These are phyloP conservation scores for Parastagonospora nodorum DNA, from an alignment of 2,329 filamentous ascomycete genomes.

Conservation along the genomic window DNA sequence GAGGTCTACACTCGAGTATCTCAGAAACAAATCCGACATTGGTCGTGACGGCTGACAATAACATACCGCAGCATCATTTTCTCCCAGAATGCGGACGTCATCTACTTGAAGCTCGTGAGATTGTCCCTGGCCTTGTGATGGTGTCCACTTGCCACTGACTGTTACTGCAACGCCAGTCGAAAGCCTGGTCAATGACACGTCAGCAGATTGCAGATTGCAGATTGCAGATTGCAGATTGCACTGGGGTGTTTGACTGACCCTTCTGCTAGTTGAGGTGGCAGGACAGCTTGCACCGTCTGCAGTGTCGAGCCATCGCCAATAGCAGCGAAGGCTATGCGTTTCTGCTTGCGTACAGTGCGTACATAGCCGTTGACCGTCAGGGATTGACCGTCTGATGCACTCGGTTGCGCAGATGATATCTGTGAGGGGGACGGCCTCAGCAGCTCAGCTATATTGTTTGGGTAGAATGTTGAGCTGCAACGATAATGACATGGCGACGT, in stretches of 20 bases:
- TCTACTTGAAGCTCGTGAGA: slow-evolving; percentile 80
- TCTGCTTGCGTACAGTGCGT: slow-evolving; percentile 84
- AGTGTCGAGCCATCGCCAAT: slow-evolving; percentile 86
- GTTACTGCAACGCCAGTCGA: slow-evolving; percentile 81
- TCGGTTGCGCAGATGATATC: slow-evolving; percentile 52
- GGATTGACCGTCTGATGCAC: slow-evolving; percentile 35
- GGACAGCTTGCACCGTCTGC: slow-evolving; percentile 77
- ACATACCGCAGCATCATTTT: slow-evolving; percentile 78
- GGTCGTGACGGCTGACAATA: not conserved
- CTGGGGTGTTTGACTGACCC: slow-evolving; percentile 62
- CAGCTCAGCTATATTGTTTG: slow-evolving; percentile 51
- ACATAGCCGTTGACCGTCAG: slow-evolving; percentile 74
- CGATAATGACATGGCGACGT: slow-evolving; percentile 26
- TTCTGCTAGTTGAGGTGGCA: slow-evolving; percentile 72
- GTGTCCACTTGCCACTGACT: slow-evolving; percentile 76
- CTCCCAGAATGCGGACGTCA: slow-evolving; percentile 71
- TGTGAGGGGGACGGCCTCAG: slow-evolving; percentile 57
- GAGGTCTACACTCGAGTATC: slow-evolving; percentile 65
- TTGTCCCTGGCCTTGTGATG: slow-evolving; percentile 71
- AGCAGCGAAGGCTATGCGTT: slow-evolving; percentile 79
- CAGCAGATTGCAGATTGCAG: slow-evolving; percentile 10
- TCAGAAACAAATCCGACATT: slow-evolving; percentile 19
- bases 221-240: slow-evolving; percentile 4
- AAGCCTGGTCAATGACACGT: slow-evolving; percentile 60
- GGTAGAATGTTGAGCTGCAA: slow-evolving; percentile 36